phyloP scores from a whole-genome alignment of 768 basidiomycete species.

The Phylloporus sp. region DNA sequence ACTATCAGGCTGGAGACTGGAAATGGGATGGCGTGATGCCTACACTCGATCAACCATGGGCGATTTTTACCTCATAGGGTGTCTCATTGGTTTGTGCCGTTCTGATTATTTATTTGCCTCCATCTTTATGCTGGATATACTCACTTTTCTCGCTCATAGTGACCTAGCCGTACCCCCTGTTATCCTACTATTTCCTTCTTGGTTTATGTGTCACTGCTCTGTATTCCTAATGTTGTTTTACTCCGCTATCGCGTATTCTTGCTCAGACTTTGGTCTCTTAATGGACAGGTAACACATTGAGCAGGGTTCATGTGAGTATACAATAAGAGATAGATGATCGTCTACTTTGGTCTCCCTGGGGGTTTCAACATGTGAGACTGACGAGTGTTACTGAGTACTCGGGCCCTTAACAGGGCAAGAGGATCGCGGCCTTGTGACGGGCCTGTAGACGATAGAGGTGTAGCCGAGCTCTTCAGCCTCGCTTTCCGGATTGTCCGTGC shows the following conservation, averaged over 20 bases:
- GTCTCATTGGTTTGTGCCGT: constrained; percentile 25
- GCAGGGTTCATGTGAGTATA: constrained; percentile 14
- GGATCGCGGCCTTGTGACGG: constrained; percentile 28
- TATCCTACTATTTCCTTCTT: constrained; percentile 39
- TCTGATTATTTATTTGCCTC: constrained; percentile 39
- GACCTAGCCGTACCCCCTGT: constrained; percentile 32
- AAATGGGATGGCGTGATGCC: constrained; percentile 74
- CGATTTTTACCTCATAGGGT: constrained; percentile 47
- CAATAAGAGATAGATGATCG: constrained; percentile 1
- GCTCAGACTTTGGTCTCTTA: constrained; percentile 33
- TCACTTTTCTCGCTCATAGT: constrained; percentile 23
- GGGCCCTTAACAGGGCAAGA: constrained; percentile 46
- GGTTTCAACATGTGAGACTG: constrained; percentile 29
- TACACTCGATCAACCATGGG: constrained; percentile 67
- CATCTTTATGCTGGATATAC: constrained; percentile 43
- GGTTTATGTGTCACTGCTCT: constrained; percentile 44
- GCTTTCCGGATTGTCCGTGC: constrained; percentile 48
- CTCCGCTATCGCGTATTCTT: constrained; percentile 50
- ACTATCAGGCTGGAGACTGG: constrained; percentile 55
- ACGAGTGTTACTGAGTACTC: constrained; percentile 55
- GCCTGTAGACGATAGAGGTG: constrained; percentile 17
- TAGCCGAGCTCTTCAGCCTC: constrained; percentile 33
- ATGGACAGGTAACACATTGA: constrained; percentile 25
- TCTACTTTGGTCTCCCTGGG: constrained; percentile 20
- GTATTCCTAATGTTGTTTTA: constrained; percentile 61